Percentiles rank a stretch among this genome's conserved stretches.
Evolutionary conservation across 2,329 filamentous ascomycete species (phyloP).

Genomic region (Alternaria brassicae): DNA sequence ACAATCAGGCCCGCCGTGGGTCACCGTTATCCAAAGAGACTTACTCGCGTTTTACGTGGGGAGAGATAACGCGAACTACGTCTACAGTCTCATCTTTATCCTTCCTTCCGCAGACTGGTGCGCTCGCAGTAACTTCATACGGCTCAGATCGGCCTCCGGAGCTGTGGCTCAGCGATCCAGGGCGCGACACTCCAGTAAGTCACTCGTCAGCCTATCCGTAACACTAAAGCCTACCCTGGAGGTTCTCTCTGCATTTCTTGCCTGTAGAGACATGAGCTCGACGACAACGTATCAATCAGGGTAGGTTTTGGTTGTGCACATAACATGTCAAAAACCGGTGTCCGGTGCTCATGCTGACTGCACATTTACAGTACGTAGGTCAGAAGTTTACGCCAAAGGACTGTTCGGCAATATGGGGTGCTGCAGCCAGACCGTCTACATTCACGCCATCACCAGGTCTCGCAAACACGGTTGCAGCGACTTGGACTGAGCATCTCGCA

Average conservation of each 20-base stretch:
- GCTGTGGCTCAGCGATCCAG: conserved; percentile 37
- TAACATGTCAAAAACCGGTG: neutral
- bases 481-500: conserved; percentile 39
- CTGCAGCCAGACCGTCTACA: conserved; percentile 30
- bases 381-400: conserved; percentile 38
- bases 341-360: neutral
- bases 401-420: conserved; percentile 38
- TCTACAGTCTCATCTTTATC: conserved; percentile 43
- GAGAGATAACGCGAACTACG: conserved; percentile 31
- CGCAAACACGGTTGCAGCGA: conserved; percentile 26
- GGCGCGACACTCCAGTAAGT: conserved; percentile 30
- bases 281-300: neutral
- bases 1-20: neutral
- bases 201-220: too few relatives aligned
- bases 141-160: conserved; percentile 40
- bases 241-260: neutral
- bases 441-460: conserved; percentile 18
- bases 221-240: neutral
- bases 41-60: conserved; percentile 27
- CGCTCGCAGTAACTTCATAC: conserved; percentile 39
- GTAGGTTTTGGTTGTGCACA: neutral
- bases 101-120: conserved; percentile 37
- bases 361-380: conserved; percentile 23
- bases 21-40: conserved; percentile 17
- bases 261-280: neutral